phyloP scores from a whole-genome alignment of 2,329 filamentous ascomycete species.

The Stagonosporopsis cucurbitacearum region DNA sequence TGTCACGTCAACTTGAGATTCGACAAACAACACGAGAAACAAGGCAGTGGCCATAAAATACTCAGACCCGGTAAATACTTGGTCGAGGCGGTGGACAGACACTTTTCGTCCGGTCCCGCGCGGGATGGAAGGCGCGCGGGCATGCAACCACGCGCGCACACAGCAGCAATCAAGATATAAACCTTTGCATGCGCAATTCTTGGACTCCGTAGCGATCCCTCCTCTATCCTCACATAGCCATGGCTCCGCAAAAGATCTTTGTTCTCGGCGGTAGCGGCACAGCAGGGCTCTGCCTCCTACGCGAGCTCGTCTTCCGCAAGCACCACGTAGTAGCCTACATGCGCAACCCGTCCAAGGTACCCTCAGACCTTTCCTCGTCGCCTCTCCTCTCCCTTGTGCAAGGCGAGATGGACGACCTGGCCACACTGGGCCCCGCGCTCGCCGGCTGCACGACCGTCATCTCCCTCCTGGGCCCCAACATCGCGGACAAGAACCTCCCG shows the following conservation, averaged over 20 bases:
- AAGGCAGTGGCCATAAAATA: too few relatives aligned
- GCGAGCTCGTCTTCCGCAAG: conserved; percentile 6
- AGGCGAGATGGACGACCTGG: neutral
- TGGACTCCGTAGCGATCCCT: neutral
- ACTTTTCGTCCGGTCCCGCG: neutral
- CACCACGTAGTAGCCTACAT: conserved; percentile 4
- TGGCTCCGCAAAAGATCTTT: neutral
- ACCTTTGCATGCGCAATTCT: neutral
- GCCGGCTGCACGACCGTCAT: neutral
- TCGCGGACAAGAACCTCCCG: neutral
- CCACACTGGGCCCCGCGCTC: neutral
- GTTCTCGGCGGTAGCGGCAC: conserved; percentile 12
- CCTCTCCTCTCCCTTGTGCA: neutral
- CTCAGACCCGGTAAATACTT: neutral
- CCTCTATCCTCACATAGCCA: neutral
- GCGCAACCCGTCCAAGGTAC: conserved; percentile 9
- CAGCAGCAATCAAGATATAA: neutral
- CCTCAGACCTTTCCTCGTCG: neutral
- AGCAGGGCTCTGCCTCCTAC: conserved; percentile 5
- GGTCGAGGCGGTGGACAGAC: neutral
- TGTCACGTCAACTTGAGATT: too few relatives aligned
- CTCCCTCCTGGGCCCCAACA: conserved; percentile 1
- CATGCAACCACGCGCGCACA: neutral
- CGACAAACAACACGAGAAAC: too few relatives aligned
- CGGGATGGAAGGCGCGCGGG: neutral